Base-by-base conservation (phyloP, 768 basidiomycete species). In the Termitomyces sp. region DNA sequence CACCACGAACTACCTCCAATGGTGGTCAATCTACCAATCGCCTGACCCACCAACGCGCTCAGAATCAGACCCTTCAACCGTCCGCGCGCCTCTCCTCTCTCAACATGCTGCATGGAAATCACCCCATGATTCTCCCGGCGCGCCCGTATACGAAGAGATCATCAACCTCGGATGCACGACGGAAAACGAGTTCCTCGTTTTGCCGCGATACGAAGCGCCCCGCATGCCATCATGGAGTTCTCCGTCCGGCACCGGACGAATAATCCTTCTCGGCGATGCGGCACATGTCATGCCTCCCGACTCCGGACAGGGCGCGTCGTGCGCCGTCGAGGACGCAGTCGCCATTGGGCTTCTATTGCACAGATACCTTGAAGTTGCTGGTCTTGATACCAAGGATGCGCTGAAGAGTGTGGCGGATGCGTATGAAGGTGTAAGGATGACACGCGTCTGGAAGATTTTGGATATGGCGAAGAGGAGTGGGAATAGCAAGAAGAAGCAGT, bases 261-360 rank as follows among this genome's bases (percentile, higher is more conserved):
- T 78, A 33, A 57, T 78, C 10, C 69, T 78, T 3, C 54, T 77
- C 17, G 77, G 77, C 0, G 75, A 79, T 53, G 74, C 77, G 9
- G 75, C 75, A 0, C 77, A 78, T 52, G 67, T 72, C 28, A 74
- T 77, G 70, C 75, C 75, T 15, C 75, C 77, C 1, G 70, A 76
- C 46, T 65, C 70, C 3, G 73, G 75, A 1, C 77, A 78, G 49
- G 75, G 74, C 14, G 74, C 71, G 3, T 71, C 75, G 0, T 73
- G 70, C 48, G 74, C 75, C 2, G 67, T 68, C 3, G 75, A 79
- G 56, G 77, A 78, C 47, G 71, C 71, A 1, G 64, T 74, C 3
- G 65, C 69, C 4, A 65, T 76, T 1, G 35, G 49, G 8, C 21
- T 21, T 50, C 15, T 50, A 21, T 50, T 50, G 15, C 35, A 23